Evolutionary conservation across 345 rosid genomes (phyloP).

Genomic region (Populus simonii): DNA sequence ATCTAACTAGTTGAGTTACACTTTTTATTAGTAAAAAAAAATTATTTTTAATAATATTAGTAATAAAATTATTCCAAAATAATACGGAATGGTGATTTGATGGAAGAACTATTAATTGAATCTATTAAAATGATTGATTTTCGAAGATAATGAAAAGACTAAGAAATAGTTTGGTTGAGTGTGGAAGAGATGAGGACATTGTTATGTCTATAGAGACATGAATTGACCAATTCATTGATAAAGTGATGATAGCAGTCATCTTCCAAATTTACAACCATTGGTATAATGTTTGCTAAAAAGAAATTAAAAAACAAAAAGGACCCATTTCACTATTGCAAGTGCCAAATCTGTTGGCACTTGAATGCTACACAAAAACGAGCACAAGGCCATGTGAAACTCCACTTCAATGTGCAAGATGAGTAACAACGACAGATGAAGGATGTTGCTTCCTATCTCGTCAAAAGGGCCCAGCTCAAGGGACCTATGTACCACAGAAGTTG

Average conservation of each 20-base stretch:
- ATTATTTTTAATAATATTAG: no score
- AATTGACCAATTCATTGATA: no score
- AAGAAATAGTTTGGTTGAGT: background rate
- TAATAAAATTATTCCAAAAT: background rate
- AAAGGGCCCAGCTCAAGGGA: background rate
- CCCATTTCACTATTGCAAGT: no score
- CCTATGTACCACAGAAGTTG: background rate
- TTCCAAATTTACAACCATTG: background rate
- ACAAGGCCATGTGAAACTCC: background rate
- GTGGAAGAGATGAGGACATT: background rate
- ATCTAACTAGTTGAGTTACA: accelerated
- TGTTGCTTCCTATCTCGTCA: background rate
- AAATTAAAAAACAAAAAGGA: no score
- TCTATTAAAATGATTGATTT: background rate
- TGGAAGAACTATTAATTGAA: background rate
- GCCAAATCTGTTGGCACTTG: background rate
- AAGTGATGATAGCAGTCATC: no score
- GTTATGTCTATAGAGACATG: background rate
- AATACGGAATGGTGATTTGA: background rate
- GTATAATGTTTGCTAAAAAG: background rate
- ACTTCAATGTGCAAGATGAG: background rate
- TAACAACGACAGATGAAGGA: background rate
- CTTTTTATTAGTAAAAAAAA: accelerated
- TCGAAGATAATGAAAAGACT: background rate
- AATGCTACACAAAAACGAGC: background rate